Evolutionary conservation across 768 basidiomycete species (phyloP).

Genomic region (Hypsizygus marmoreus): DNA sequence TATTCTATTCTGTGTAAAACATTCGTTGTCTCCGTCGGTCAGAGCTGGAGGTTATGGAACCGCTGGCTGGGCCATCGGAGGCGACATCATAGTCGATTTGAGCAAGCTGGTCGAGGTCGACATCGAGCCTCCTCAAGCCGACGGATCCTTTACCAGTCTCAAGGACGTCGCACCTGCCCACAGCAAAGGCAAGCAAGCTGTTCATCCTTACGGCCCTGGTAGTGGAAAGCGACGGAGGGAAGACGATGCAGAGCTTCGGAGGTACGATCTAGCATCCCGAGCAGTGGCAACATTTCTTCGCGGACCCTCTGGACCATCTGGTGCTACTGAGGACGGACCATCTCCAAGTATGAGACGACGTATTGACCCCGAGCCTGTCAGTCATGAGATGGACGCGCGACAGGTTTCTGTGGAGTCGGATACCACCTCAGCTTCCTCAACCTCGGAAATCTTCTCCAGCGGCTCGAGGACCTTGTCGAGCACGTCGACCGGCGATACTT

Average conservation of each 20-base stretch:
- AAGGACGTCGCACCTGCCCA: slow-evolving; percentile 51
- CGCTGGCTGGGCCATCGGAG: slow-evolving; percentile 85
- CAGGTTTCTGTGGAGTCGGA: slow-evolving; percentile 19
- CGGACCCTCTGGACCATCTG: slow-evolving; percentile 30
- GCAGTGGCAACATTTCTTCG: slow-evolving; percentile 53
- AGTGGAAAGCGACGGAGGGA: slow-evolving; percentile 58
- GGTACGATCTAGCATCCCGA: slow-evolving; percentile 57
- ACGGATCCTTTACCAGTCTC: slow-evolving; percentile 62
- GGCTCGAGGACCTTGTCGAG: slow-evolving; percentile 13
- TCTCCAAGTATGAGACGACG: slow-evolving; percentile 38
- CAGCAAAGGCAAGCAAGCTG: slow-evolving; percentile 55
- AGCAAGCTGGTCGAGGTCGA: slow-evolving; percentile 66
- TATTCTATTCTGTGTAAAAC: slow-evolving; percentile 71
- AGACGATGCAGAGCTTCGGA: slow-evolving; percentile 51
- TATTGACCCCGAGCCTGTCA: slow-evolving; percentile 20
- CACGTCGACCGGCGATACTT: slow-evolving; percentile 28
- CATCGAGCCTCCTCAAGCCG: slow-evolving; percentile 59
- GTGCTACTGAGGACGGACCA: slow-evolving; percentile 26
- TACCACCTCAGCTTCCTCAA: slow-evolving; percentile 18
- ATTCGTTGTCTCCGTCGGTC: slow-evolving; percentile 73
- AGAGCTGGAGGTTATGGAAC: slow-evolving; percentile 93
- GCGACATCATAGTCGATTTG: slow-evolving; percentile 85
- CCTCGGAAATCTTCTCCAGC: slow-evolving; percentile 16
- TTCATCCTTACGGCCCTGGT: slow-evolving; percentile 15
- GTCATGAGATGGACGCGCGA: background rate